Evolutionary conservation across 73 alveolate species (phyloP).

Genomic region (Breviolum minutum): DNA sequence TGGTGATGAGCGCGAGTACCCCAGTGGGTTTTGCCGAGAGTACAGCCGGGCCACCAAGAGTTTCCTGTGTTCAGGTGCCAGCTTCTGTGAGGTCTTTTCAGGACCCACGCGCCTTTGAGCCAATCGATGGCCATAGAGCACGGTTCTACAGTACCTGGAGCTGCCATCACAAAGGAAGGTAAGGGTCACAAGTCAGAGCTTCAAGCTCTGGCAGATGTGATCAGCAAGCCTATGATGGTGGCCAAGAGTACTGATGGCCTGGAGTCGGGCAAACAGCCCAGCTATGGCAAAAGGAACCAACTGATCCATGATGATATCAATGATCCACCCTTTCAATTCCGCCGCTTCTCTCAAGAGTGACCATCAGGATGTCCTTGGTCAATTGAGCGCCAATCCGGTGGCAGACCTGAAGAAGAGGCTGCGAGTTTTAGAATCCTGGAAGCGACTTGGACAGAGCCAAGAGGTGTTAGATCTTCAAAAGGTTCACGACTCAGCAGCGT

Average conservation of each 20-base stretch:
- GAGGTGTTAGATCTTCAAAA: background rate
- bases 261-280: background rate
- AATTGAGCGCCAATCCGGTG: too few species aligned
- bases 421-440: background rate
- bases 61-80: background rate
- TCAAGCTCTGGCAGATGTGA: background rate
- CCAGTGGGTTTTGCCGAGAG: background rate
- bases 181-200: background rate
- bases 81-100: constrained; percentile 34
- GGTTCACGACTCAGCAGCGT: background rate
- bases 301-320: background rate
- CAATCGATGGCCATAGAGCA: background rate
- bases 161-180: background rate
- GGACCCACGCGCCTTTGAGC: constrained; percentile 19
- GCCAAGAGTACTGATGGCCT: too few species aligned
- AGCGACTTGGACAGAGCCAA: too few species aligned
- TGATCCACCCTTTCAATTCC: background rate
- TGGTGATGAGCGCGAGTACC: constrained; percentile 29
- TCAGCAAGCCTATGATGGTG: too few species aligned
- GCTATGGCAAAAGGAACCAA: background rate
- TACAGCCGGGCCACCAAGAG: background rate
- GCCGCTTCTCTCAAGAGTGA: background rate
- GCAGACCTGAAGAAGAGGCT: background rate
- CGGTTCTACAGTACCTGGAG: background rate
- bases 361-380: background rate